Percentiles rank a stretch among this genome's conserved stretches.
Evolutionary conservation across 2,329 filamentous ascomycete genomes (phyloP).

Genomic region (Xylaria arbuscula): DNA sequence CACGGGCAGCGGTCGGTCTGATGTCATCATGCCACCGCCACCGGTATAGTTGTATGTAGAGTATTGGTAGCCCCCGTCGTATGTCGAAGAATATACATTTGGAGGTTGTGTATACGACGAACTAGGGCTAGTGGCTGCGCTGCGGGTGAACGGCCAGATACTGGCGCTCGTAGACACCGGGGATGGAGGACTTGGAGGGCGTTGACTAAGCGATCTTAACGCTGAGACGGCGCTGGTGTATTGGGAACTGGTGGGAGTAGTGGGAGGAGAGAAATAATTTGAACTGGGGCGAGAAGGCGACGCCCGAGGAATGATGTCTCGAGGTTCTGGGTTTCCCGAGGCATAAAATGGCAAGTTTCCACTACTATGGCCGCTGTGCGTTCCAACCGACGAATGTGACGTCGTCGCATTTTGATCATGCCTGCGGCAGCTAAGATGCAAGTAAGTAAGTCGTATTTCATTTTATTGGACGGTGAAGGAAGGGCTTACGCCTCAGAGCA

Average conservation of each 20-base stretch:
- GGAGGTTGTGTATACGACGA: slow-evolving; percentile 61
- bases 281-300: slow-evolving; percentile 70
- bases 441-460: slow-evolving; percentile 42
- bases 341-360: slow-evolving; percentile 59
- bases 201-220: slow-evolving; percentile 65
- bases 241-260: slow-evolving; percentile 58
- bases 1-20: slow-evolving; percentile 67
- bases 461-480: slow-evolving; percentile 35
- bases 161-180: slow-evolving; percentile 58
- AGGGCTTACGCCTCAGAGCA: slow-evolving; percentile 70
- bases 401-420: slow-evolving; percentile 59
- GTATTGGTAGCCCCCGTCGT: slow-evolving; percentile 59
- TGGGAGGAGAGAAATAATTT: slow-evolving; percentile 66
- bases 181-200: slow-evolving; percentile 66
- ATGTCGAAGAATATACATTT: slow-evolving; percentile 63
- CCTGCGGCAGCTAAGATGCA: slow-evolving; percentile 61
- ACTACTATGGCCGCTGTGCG: slow-evolving; percentile 49
- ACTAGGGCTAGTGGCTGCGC: slow-evolving; percentile 63
- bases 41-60: slow-evolving; percentile 54
- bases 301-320: slow-evolving; percentile 72
- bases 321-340: slow-evolving; percentile 61
- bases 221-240: slow-evolving; percentile 66
- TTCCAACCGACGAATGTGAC: slow-evolving; percentile 44
- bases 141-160: slow-evolving; percentile 67
- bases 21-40: slow-evolving; percentile 49